Base-by-base conservation (phyloP, 139 green algal genomes). In the Auxenochlorella pyrenoidosa region DNA sequence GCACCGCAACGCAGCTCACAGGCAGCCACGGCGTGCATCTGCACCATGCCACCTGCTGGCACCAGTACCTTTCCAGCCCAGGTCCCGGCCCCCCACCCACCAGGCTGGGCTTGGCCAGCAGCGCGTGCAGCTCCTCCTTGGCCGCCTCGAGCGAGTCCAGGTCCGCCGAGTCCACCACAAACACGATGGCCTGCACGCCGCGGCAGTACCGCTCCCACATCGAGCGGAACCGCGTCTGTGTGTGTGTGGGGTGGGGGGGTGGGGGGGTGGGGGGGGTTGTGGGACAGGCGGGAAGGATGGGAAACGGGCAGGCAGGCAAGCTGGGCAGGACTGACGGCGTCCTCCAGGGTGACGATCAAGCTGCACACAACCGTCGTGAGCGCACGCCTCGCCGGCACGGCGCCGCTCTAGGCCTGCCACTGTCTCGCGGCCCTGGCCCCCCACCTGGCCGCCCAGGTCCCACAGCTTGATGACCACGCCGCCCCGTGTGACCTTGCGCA, bases 131-230 rank as follows among this genome's bases (percentile, higher is more conserved):
- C 87, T 96, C 93, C 41, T 73, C 87, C 22, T 83, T 82, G 0
- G 96, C 92, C 19, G 92, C 89, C 28, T 97, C 90, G 22, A 99
- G 84, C 6, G 59, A 88, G 83, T 98, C 97, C 47, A 93, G 73
- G 91, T 99, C 98, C n/a, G 96, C 92, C 18, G 96, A 86, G 86
- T 99, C 98, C 28, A 99, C 96, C n/a, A 99, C 97, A 79, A 95
- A 98, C 47, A 99, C 98, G 28, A 99, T 98, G 30, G 95, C 95
- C 77, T 98, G 95, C 83, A 99, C 97, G 22, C 98, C 98, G 24
- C 98, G 91, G 93, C 97, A 99, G 90, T 99, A 99, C 4, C 98
- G 93, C 94, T 99, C 98, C 98, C 98, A 99, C 94, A 99, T 97
- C 82, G 88, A 96, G 0, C 98, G 91, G 91, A 99, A 99, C 18